A percentile compares a stretch with the other conserved stretches of the same genome.
Evolutionary conservation across 129 eudicot species (phyloP).

Genomic region (Flaveria bidentis): DNA sequence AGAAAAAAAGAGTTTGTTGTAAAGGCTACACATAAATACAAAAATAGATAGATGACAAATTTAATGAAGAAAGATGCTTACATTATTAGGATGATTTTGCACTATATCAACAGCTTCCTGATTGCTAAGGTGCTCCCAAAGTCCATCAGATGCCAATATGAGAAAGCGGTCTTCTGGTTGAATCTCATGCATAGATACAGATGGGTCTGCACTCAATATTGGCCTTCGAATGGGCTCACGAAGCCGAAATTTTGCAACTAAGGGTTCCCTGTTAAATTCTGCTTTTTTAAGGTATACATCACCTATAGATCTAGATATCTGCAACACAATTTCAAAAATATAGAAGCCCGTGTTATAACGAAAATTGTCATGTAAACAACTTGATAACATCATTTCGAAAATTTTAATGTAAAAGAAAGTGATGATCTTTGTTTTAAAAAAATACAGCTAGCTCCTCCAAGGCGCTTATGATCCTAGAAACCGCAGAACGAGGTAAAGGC

Average conservation of each 20-base stretch:
- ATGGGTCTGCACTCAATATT: conserved; percentile 79
- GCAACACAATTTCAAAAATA: conserved; percentile 33
- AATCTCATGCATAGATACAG: conserved; percentile 70
- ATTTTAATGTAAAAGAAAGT: background rate
- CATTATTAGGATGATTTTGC: conserved; percentile 67
- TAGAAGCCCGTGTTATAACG: background rate
- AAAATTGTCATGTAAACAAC: background rate
- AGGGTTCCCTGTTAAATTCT: conserved; percentile 84
- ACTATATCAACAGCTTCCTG: conserved; percentile 94
- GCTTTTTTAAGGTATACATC: conserved; percentile 87
- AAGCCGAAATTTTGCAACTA: conserved; percentile 77
- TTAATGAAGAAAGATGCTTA: conserved; percentile 38
- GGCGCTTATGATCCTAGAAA: conserved; percentile 1
- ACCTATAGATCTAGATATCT: conserved; percentile 91
- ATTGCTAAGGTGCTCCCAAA: conserved; percentile 96
- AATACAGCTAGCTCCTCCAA: background rate
- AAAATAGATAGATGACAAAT: background rate
- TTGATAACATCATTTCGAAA: background rate
- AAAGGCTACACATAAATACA: background rate
- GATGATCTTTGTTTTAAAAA: background rate
- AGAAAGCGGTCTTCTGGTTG: conserved; percentile 82
- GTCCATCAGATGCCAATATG: conserved; percentile 95
- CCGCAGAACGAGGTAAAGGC: background rate
- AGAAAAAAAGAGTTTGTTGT: background rate
- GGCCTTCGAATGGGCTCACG: conserved; percentile 85